Percentiles rank a stretch among this genome's conserved stretches.
Evolutionary conservation across 768 basidiomycete species (phyloP).

Genomic region (Lactarius hengduanensis): DNA sequence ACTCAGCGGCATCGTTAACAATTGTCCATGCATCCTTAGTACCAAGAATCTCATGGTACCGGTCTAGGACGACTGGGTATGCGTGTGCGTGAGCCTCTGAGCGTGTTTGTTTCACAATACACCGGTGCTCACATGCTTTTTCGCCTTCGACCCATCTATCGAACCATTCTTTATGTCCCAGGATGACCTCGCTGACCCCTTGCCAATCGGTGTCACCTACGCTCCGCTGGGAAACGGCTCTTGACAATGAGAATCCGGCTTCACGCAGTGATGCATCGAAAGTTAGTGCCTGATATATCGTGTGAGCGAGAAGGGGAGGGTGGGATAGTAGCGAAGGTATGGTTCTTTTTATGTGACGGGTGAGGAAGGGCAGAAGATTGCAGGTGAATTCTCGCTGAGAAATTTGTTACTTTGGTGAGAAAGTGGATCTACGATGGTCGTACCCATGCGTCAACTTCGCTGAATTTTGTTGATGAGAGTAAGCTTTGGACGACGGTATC

Average conservation of each 20-base stretch:
- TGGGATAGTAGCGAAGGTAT: slow-evolving; percentile 71
- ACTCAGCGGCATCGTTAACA: slow-evolving; percentile 57
- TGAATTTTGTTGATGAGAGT: slow-evolving; percentile 60
- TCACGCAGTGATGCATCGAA: slow-evolving; percentile 81
- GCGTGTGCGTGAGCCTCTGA: slow-evolving; percentile 4
- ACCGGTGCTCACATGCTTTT: slow-evolving; percentile 64
- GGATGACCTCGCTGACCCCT: slow-evolving; percentile 78
- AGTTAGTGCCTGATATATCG: slow-evolving; percentile 85
- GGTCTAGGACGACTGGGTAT: slow-evolving; percentile 74
- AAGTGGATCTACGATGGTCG: slow-evolving; percentile 28
- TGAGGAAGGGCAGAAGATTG: slow-evolving; percentile 73
- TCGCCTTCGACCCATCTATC: slow-evolving; percentile 88
- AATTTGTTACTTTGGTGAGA: slow-evolving; percentile 14
- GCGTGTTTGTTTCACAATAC: not conserved
- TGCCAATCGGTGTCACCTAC: slow-evolving; percentile 51
- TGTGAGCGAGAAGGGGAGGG: slow-evolving; percentile 89
- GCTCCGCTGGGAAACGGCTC: slow-evolving; percentile 44
- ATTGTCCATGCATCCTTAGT: slow-evolving; percentile 85
- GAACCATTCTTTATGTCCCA: slow-evolving; percentile 88
- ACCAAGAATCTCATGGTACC: slow-evolving; percentile 82
- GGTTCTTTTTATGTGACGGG: slow-evolving; percentile 71
- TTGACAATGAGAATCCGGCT: slow-evolving; percentile 64
- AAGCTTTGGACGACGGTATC: slow-evolving; percentile 70
- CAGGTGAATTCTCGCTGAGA: slow-evolving; percentile 77
- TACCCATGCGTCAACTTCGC: slow-evolving; percentile 74